Base-by-base conservation (phyloP, 2,329 filamentous ascomycete species). In the Pestalotiopsis sp. region DNA sequence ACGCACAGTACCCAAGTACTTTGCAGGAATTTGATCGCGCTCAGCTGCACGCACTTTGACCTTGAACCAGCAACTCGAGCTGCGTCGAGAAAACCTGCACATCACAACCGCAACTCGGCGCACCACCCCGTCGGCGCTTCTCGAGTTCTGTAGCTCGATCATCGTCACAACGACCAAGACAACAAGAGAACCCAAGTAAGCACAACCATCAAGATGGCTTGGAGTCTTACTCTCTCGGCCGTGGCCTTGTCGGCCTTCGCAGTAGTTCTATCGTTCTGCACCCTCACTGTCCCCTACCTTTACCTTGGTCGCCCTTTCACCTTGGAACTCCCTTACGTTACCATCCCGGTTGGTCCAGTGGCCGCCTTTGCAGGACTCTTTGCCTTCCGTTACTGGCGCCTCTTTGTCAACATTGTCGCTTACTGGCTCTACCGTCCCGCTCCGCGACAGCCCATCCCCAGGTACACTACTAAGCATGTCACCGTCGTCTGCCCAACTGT, bases 401-500 rank as follows among this genome's bases (percentile, higher is more conserved):
- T 86, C 0, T 52, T 85, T 0, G 79, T 83, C 36, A 81, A 86
- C 71, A 64, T 82, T 1, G 31, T 83, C 1, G 80, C 79, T 0
- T 84, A 80, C 63, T 80, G 77, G 70, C 60, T 76, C 0, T 87
- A 86, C 70, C 72, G 72, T 0, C 80, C 85, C 4, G 72, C 77
- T 0, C 71, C 75, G 0, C 68, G 78, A 0, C 73, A 70, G 0
- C 31, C 20, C 0, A 72, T 76, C 2, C 81, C 84, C 0, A 73
- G 64, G 0, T 80, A 82, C 69, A 72, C 69, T 5, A 72, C 74
- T 3, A 64, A 68, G 1, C 83, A 89, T 49, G 82, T 84, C 64
- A 86, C 85, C 0, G 82, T 88, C 23, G 79, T 89, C 60, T 74
- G 89, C 2, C 85, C 87, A 0, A 89, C 86, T 0, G 78, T 87